Base-by-base conservation (phyloP, 2,329 filamentous ascomycete species). In the Juglanconis oblonga region DNA sequence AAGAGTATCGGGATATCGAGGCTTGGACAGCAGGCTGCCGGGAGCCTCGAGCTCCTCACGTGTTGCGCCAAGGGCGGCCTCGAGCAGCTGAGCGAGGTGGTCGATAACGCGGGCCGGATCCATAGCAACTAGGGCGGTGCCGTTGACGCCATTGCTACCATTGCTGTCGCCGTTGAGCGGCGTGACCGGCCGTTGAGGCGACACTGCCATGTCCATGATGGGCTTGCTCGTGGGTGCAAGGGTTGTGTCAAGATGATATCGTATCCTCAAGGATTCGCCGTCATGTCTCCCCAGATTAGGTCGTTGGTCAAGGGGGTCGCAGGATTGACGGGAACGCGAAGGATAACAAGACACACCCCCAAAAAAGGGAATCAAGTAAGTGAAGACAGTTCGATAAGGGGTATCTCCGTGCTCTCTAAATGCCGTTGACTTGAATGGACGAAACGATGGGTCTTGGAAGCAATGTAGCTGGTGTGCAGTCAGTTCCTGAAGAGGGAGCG, bases 21-120 rank as follows among this genome's bases (percentile, higher is more conserved):
- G 76, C 69, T 87, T 81, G 61, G 92, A 92, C 64, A 99, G 81
- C 75, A 99, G 80, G 78, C 91, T 97, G 64, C 91, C 92, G 14
- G 87, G 79, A 65, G 85, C 84, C 73, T 94, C 87, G 57, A 99
- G 85, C 71, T 99, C 94, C 64, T 86, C 81, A 71, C 87, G 86
- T 59, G 85, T 85, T 67, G 91, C 89, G 66, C 90, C 90, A 52
- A 94, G 82, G 65, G 89, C 89, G 60, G 90, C 84, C 73, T 87
- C 83, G 66, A 92, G 84, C 61, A 93, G 84, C 62, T 86, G 81
- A 44, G 82, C 81, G 63, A 94, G 79, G 74, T 94, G 87, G 61
- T 92, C 87, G 65, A 93, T 81, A 55, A 93, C 81, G 66, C 84
- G 77, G 65, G 77, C 79, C n/a, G 89, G 85, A 69, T 92, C 89